These are phyloP conservation scores for Salix suchowensis DNA, from an alignment of 345 rosid genomes.

Conservation along the genomic window DNA sequence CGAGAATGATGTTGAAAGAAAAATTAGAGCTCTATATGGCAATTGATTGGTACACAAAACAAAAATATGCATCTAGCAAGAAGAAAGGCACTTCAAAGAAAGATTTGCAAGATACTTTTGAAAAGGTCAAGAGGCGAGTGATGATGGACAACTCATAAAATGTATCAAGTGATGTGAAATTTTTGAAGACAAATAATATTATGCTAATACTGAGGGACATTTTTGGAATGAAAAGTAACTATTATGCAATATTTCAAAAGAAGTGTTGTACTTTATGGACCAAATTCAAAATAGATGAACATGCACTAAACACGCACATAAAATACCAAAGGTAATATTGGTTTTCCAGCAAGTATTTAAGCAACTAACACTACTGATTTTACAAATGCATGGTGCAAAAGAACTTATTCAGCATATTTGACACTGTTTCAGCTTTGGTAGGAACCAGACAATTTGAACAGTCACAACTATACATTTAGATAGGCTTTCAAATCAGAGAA, in stretches of 20 bases:
- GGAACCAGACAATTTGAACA: not conserved
- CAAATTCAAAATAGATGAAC: not conserved
- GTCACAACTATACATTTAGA: not conserved
- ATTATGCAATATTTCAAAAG: not conserved
- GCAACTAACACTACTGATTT: too few relatives aligned
- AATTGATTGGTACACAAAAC: not conserved
- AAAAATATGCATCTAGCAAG: not conserved
- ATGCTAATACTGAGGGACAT: not conserved
- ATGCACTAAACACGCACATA: not conserved
- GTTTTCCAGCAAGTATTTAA: too few relatives aligned
- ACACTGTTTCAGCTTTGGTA: not conserved
- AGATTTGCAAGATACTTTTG: too few relatives aligned
- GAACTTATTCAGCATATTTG: not conserved
- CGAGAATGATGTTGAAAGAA: not conserved
- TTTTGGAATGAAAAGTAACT: not conserved
- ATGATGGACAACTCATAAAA: not conserved
- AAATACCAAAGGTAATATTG: not conserved
- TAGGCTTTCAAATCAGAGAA: not conserved
- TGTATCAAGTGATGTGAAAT: not conserved
- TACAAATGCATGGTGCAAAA: too few relatives aligned
- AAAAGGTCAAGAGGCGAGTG: not conserved
- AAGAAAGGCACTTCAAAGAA: not conserved
- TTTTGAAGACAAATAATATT: not conserved
- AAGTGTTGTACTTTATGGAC: not conserved
- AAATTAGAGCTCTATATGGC: not conserved